Conservation (phyloP, 495 filamentous ascomycete genomes). For the Bombardia bombarda region DNA sequence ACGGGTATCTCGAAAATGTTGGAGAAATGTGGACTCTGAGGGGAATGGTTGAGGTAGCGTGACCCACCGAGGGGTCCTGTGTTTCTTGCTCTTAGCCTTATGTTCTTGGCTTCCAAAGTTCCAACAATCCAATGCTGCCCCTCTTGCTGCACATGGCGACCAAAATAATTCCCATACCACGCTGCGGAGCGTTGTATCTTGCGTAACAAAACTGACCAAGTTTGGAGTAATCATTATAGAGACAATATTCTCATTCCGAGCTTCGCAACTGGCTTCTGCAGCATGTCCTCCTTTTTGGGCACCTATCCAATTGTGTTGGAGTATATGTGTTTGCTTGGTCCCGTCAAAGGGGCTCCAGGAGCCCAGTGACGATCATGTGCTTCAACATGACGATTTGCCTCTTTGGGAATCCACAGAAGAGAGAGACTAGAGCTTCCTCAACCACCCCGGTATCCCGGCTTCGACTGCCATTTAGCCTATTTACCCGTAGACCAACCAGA, state of each 20-base stretch:
- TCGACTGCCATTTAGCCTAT: constrained; percentile 21
- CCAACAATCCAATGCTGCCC: neutral
- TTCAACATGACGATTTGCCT: neutral
- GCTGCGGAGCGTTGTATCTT: too few species aligned
- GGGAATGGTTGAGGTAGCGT: constrained; percentile 7
- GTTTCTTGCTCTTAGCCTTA: neutral
- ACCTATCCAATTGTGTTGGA: neutral
- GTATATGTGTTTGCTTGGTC: too few species aligned
- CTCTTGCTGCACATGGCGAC: too few species aligned
- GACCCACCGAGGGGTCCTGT: too few species aligned
- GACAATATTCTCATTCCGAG: too few species aligned
- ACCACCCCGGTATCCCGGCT: constrained; percentile 27
- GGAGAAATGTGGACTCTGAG: constrained; percentile 16
- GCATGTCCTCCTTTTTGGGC: too few species aligned
- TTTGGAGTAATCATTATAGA: too few species aligned
- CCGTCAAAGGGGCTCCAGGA: neutral
- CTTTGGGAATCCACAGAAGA: constrained; percentile 5
- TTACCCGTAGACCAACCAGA: constrained; percentile 19
- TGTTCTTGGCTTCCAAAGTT: neutral
- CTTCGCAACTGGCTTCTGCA: too few species aligned
- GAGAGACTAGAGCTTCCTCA: constrained; percentile 1
- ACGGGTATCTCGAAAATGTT: constrained; percentile 12
- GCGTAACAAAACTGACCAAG: too few species aligned
- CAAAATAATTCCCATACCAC: too few species aligned
- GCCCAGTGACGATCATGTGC: constrained; percentile 1